Base-by-base conservation (phyloP, 805 yeast species). In the Barnettozyma pratensis region DNA sequence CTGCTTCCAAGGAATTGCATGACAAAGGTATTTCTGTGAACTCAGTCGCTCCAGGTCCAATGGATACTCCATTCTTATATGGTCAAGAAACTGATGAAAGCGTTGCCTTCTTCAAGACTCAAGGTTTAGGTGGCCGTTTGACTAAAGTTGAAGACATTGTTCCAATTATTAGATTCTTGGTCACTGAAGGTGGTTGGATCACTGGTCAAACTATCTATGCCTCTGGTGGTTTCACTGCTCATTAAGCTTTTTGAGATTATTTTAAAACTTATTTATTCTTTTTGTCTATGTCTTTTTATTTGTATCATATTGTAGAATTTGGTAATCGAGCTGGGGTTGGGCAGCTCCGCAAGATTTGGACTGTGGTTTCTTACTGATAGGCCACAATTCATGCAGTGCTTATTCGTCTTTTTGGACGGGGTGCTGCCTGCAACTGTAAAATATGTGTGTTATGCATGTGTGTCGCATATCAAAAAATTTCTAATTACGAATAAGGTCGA, bases 181-280 rank as follows among this genome's bases (percentile, higher is more conserved):
- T 72, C 35, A 75, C 82, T 45, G 84, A 80, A 53, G 87, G 87
- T 50, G 72, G 71, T 57, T 83, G 87, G 87, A 75, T 82, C 61
- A 80, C 80, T 42, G 88, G 88, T 45, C 89, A 83, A 65, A 81
- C 85, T 54, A 68, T 82, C 47, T 82, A 71, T 54, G 82, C 83
- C 44, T 72, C 75, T 42, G 85, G 85, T 54, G 87, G 86, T 6
- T 80, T 80, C 65, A 79, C 85, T 50, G 84, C 87, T 43, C 83
- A 76, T 55, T 77, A 61, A 53, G 4, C 8, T 31, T 31, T 31
- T 8, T 8, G 34, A 31, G 34, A 25, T 26, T 8, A 41, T 10
- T 25, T 34, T 26, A 31, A 14, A 28, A 14, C 12, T 78, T 47
- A 78, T 77, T 56, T 75, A 78, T 77, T 56, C 75, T 79, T 36